Base-by-base conservation (phyloP, 2,329 filamentous ascomycete genomes). In the Incumbomyces lentus region DNA sequence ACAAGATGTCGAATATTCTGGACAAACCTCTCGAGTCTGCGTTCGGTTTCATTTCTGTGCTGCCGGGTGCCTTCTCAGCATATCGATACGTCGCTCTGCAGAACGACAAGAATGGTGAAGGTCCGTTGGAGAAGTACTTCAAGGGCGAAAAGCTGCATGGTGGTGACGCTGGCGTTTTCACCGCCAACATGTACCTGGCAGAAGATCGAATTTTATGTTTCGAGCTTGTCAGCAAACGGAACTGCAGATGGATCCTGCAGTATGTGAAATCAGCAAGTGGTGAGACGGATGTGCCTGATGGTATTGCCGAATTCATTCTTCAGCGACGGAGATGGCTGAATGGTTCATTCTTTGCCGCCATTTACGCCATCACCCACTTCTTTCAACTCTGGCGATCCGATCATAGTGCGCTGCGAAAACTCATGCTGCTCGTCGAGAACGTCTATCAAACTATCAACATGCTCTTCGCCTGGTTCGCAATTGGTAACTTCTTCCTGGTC, bases 1-100 rank as follows among this genome's bases (percentile, higher is more conserved):
- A 98, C 76, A 98, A 98, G 75, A 95, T 98, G 84, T 95, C 87
- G 65, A 98, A 98, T 61, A 98, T 98, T 61, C 76, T 98, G 37
- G 92, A 98, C 65, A 98, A 98, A 69, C 92, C 92, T 2, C 72
- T 98, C 34, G 92, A 98, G 64, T 96, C 90, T 3, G 86, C 90
- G 0, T 98, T 98, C 64, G 92, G 92, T 39, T 98, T 96, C 69
- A 96, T 98, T 62, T 87, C 86, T 37, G 92, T 98, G 60, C 73
- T 98, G 61, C 92, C 92, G 1, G 92, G 92, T 71, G 92, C 92
- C 48, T 95, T 98, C 67, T 96, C 90, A n/a, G 92, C 92, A 16
- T 98, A 98, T 65, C 84, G 92, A 33, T 98, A 86, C 63, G 76
- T 95, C 8, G 92, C 92, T 3, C 72, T 98, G 38, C 92, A 96